phyloP scores from a whole-genome alignment of 768 basidiomycete genomes.

The Macrolepiota fuliginosa region DNA sequence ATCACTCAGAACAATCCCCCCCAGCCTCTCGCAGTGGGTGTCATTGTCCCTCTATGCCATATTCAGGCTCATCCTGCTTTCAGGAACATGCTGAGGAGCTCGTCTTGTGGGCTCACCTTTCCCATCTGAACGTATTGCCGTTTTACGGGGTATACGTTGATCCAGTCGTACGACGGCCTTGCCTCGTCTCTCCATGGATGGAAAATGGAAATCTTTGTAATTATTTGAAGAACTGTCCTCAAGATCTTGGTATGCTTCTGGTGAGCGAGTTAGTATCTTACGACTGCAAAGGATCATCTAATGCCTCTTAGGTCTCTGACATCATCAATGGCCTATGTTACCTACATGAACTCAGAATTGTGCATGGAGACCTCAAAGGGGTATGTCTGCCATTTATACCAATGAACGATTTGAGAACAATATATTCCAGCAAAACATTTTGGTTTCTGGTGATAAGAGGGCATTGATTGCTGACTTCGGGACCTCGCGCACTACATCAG shows the following conservation, averaged over 20 bases:
- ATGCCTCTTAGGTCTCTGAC: neutral
- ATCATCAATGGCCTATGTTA: neutral
- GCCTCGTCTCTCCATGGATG: neutral
- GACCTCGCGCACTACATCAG: neutral
- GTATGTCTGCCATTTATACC: neutral
- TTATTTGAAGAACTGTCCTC: neutral
- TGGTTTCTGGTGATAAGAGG: neutral
- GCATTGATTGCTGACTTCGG: neutral
- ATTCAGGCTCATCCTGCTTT: neutral
- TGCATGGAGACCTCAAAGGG: slow-evolving; percentile 8
- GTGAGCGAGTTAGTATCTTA: neutral
- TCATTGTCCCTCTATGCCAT: neutral
- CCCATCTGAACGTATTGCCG: neutral
- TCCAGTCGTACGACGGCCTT: neutral
- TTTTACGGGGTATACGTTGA: neutral
- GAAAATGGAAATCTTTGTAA: neutral
- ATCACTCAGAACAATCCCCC: neutral
- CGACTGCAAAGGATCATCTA: too few relatives aligned
- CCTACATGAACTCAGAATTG: neutral
- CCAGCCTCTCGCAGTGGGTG: neutral
- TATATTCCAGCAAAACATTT: neutral
- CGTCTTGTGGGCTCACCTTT: neutral
- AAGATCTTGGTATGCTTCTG: slow-evolving; percentile 13
- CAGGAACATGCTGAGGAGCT: neutral
- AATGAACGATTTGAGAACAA: neutral